Evolutionary conservation across 2,329 filamentous ascomycete species (phyloP).

Genomic region (Cordyceps cicadae): DNA sequence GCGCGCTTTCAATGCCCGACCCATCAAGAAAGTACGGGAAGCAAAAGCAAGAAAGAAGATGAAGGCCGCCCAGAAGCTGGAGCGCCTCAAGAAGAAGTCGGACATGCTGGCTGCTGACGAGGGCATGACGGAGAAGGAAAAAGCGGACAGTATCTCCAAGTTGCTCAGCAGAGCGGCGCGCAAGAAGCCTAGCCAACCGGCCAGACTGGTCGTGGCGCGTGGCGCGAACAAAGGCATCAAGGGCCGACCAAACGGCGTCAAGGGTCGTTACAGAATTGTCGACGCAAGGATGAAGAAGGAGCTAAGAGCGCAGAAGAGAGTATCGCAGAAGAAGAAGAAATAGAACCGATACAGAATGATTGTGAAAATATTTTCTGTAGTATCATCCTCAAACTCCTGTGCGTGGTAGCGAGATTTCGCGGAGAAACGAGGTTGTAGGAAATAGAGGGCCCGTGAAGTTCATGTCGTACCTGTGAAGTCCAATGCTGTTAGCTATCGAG

Average conservation of each 20-base stretch:
- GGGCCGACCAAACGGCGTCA: constrained; percentile 82
- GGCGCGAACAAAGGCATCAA: constrained; percentile 78
- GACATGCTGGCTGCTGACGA: constrained; percentile 83
- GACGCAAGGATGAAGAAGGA: constrained; percentile 96
- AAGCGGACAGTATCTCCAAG: constrained; percentile 74
- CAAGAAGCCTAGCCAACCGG: constrained; percentile 75
- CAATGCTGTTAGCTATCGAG: neutral
- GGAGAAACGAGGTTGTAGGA: constrained; percentile 49
- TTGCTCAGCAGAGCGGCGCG: constrained; percentile 74
- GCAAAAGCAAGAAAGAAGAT: constrained; percentile 96
- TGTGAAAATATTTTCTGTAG: constrained; percentile 12
- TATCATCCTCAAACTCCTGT: constrained; percentile 2
- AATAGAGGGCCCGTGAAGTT: constrained; percentile 65
- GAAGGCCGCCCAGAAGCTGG: constrained; percentile 79
- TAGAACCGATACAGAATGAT: constrained; percentile 12
- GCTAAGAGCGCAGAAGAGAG: constrained; percentile 74
- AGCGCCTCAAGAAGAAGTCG: constrained; percentile 97
- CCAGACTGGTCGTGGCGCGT: constrained; percentile 82
- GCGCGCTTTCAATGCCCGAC: constrained; percentile 84
- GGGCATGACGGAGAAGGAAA: constrained; percentile 91
- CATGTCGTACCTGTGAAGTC: constrained; percentile 62
- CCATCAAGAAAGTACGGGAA: constrained; percentile 98
- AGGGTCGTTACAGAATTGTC: constrained; percentile 96
- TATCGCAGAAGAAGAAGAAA: constrained; percentile 60
- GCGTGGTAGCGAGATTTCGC: constrained; percentile 24